Evolutionary conservation across 345 rosid genomes (phyloP), one percentile per base, ranked within the genome.

Genomic region (Gossypium sturtianum): DNA sequence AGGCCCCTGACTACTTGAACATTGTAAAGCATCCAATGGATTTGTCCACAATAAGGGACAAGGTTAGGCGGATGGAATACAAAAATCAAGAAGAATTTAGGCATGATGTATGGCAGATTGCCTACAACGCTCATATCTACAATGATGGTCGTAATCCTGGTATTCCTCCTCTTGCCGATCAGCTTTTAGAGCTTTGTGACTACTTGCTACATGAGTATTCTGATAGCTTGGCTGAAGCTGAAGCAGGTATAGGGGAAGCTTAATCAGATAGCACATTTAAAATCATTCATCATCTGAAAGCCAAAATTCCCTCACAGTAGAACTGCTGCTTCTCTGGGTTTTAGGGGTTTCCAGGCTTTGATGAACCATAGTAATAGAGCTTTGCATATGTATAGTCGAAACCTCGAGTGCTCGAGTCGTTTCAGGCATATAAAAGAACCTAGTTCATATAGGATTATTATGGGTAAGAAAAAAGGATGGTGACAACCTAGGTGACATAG

Each of bases 121-220:
- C 87, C 8, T 79, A 2, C 65, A 95, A 95, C 70, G 97, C 99
- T 53, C 99, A 95, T 75, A 12, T 47, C 45, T 95, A 95, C 83
- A 95, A 95, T 59, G 92, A 88, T 20, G 73, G 89, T 49, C 90
- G 96, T 60, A 86, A 95, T 84, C 99, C 93, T 16, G 93, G 84
- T 71, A 95, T 95, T 79, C 97, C 99, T 29, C 99, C 97, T 3
- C 87, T 93, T 7, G 99, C 97, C 7, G 99, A 95, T 90, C 98
- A 93, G 89, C 91, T 95, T 43, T 74, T 95, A 77, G 97, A 95
- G 84, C 73, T 95, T 7, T 95, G 97, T 80, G 98, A 95, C 78
- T 89, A 86, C 85, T 79, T 95, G 88, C 38, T 93, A 49, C 78
- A 82, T 3, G 84, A 88, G 71, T 29, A 85, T 72, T 66, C 17